phyloP scores from a whole-genome alignment of 371 early-diverging fungal genomes.

The Syncephalastrum sp. region DNA sequence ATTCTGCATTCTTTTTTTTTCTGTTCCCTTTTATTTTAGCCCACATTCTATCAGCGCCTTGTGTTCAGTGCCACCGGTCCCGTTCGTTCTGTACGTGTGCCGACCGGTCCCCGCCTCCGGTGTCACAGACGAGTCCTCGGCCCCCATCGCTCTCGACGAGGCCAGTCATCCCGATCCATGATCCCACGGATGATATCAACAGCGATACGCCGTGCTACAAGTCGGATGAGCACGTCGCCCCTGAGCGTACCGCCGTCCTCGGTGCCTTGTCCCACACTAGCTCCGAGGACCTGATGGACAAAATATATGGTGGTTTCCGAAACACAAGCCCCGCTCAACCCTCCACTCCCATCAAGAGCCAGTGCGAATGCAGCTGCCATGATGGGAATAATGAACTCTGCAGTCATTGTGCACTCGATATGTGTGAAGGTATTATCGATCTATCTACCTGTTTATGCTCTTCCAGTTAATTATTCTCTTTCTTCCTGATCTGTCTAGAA shows the following conservation, averaged over 20 bases:
- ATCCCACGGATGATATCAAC: conserved; percentile 48
- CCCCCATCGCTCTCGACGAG: neutral
- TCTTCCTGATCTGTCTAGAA: too few species aligned
- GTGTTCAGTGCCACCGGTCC: conserved; percentile 21
- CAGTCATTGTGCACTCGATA: neutral
- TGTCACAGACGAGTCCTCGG: too few species aligned
- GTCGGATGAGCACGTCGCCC: conserved; percentile 21
- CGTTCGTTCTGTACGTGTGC: conserved; percentile 22
- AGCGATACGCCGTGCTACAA: conserved; percentile 50
- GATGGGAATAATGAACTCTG: neutral
- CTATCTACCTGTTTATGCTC: neutral
- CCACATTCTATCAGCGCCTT: conserved; percentile 9
- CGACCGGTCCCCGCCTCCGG: neutral
- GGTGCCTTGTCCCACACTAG: conserved; percentile 39
- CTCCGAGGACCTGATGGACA: conserved; percentile 46
- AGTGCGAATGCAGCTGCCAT: conserved; percentile 5
- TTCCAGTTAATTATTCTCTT: too few species aligned
- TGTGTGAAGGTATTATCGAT: conserved; percentile 2
- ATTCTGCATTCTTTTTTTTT: too few species aligned
- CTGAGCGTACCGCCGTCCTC: conserved; percentile 27
- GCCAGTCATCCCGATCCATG: conserved; percentile 42
- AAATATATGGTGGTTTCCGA: conserved; percentile 39
- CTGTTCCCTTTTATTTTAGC: neutral
- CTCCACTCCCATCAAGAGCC: neutral
- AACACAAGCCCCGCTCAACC: neutral